Conservation (phyloP, 108 stramenopile species). For the Fragilariopsis cylindrus region DNA sequence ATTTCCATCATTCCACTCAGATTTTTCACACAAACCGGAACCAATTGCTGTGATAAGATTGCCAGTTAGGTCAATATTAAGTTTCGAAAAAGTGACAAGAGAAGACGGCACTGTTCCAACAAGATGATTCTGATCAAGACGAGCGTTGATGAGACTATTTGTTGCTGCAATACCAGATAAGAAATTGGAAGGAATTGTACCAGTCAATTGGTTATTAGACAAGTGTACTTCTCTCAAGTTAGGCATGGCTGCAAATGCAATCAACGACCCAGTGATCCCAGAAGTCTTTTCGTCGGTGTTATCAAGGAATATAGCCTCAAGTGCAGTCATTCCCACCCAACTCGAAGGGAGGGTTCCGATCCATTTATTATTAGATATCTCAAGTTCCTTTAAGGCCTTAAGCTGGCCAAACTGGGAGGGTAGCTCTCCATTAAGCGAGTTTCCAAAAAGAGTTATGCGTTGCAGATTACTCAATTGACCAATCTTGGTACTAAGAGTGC, state of each 20-base stretch:
- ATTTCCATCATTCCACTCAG: conserved; percentile 63
- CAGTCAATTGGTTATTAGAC: conserved; percentile 16
- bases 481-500: conserved; percentile 53
- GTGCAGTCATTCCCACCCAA: conserved; percentile 26
- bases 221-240: conserved; percentile 43
- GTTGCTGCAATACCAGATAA: conserved; percentile 44
- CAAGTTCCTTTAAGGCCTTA: conserved; percentile 39
- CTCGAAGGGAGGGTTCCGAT: conserved; percentile 37
- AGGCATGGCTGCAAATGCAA: conserved; percentile 43
- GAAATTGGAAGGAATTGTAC: conserved; percentile 25
- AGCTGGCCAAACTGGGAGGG: conserved; percentile 61
- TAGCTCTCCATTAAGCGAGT: conserved; percentile 66
- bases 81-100: conserved; percentile 38
- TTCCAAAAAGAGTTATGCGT: conserved; percentile 54
- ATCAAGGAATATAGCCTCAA: conserved; percentile 32
- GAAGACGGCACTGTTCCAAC: conserved; percentile 43
- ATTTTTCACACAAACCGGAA: conserved; percentile 54
- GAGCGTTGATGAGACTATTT: conserved; percentile 44
- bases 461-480: conserved; percentile 50
- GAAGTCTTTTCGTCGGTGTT: conserved; percentile 32
- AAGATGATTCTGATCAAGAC: conserved; percentile 40
- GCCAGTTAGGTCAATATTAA: conserved; percentile 72
- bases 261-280: conserved; percentile 65
- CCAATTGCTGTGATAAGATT: conserved; percentile 64
- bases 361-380: conserved; percentile 47